phyloP scores from a whole-genome alignment of 2,329 filamentous ascomycete genomes.

The Penicillium rolfsii region DNA sequence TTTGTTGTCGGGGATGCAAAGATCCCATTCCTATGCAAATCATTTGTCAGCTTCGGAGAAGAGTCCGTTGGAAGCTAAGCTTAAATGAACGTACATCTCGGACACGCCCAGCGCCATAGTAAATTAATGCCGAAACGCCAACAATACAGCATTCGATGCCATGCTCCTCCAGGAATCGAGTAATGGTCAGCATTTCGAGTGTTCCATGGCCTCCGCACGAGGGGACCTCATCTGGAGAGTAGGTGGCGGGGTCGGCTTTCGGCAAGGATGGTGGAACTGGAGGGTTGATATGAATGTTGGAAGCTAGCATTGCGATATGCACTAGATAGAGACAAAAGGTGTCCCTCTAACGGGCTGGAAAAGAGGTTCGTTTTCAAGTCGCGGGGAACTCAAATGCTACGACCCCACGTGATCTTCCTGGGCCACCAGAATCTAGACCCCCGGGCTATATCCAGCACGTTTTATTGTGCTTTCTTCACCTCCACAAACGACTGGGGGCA shows the following conservation, averaged over 20 bases:
- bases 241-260: slow-evolving; percentile 20
- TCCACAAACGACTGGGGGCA: slow-evolving; percentile 1
- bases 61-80: neutral
- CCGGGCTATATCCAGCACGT: slow-evolving; percentile 4
- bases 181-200: slow-evolving; percentile 33
- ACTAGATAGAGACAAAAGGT: slow-evolving; percentile 4
- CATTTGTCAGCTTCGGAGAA: slow-evolving; percentile 4
- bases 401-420: slow-evolving; percentile 23
- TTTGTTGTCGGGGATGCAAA: slow-evolving; percentile 31
- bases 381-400: slow-evolving; percentile 23
- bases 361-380: slow-evolving; percentile 5
- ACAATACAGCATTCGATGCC: slow-evolving; percentile 36
- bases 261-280: slow-evolving; percentile 19
- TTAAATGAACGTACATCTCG: slow-evolving; percentile 27
- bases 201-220: slow-evolving; percentile 32
- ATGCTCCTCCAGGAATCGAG: slow-evolving; percentile 31
- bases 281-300: slow-evolving; percentile 21
- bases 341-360: slow-evolving; percentile 3
- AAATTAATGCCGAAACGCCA: slow-evolving; percentile 34
- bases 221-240: slow-evolving; percentile 25
- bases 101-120: slow-evolving; percentile 33
- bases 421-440: slow-evolving; percentile 23
- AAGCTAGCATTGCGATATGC: slow-evolving; percentile 21
- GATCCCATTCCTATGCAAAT: slow-evolving; percentile 32
- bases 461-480: neutral